Base-by-base conservation (phyloP, 2,329 filamentous ascomycete genomes). In the Diaporthe citrichinensis region DNA sequence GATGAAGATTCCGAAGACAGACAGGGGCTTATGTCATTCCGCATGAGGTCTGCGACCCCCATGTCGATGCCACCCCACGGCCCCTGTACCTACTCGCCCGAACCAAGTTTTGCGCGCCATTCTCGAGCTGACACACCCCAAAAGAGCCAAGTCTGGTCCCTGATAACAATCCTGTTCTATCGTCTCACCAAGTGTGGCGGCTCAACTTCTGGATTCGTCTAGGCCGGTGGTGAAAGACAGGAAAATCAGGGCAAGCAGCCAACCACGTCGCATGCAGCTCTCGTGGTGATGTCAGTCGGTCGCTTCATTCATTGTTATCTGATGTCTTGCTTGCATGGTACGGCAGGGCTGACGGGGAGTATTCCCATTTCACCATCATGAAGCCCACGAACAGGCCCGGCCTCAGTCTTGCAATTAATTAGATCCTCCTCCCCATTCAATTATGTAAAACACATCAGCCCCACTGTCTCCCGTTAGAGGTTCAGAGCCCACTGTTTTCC, bases 11-110 rank as follows among this genome's bases (percentile, higher is more conserved):
- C 62, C 44, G 36, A 51, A 31, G 41, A 49, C 41, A n/a, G 44
- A 51, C 62, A 59, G 28, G 55, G 55, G n/a, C 69, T 44, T 72
- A 72, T 72, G 69, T 72, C 71, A 72, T 72, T 53, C 58, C 34
- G 71, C 71, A 72, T 61, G 15, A 51, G 15, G 31, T 10, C 31
- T 59, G 57, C 44, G 28, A 59, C 69, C 55, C 36, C 41, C 55
- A 59, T 62, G 57, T n/a, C 15, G 23, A 53, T 53, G 15, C 46
- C 34, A 67, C 69, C 7, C 53, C 41, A 58, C 10, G 71, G 44
- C 23, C 44, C 55, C 57, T 65, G 25, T 8, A 39, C 57, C 55
- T n/a, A 25, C 10, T 15, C 20, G 5, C 65, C 28, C 69, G 69
- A 72, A 72, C 55, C 57, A 72, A 17, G 69, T 72, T 61, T 61